A percentile compares a stretch with the other conserved stretches of the same genome.
These are phyloP conservation scores for Trichoderma koningiopsis DNA, from an alignment of 2,329 filamentous ascomycete species.

Conservation along the genomic window DNA sequence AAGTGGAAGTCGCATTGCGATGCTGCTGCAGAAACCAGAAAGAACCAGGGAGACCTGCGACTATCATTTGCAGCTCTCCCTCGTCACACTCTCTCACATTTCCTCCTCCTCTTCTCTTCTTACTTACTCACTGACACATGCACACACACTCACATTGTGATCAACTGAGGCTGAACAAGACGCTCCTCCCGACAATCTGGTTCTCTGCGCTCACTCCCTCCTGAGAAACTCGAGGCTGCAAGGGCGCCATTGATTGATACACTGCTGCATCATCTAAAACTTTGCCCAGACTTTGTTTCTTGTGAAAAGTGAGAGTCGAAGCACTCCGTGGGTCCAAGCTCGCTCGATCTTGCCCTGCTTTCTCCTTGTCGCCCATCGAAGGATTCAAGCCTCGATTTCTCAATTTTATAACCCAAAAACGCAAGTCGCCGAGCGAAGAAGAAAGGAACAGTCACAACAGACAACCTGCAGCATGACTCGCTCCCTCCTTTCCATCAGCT, in stretches of 20 bases:
- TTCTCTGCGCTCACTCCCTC: neutral
- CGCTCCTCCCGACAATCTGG: neutral
- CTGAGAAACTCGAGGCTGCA: neutral
- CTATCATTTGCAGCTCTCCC: neutral
- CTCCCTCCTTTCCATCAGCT: conserved; percentile 49
- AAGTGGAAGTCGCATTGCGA: neutral
- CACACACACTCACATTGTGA: neutral
- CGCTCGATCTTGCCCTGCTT: neutral
- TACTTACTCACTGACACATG: neutral
- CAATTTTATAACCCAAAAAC: neutral
- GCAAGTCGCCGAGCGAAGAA: neutral
- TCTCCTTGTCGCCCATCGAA: neutral
- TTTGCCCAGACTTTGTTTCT: neutral
- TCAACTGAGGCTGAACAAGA: neutral
- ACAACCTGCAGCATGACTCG: conserved; percentile 44
- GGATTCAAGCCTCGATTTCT: neutral
- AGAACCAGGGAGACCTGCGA: neutral
- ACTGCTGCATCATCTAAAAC: neutral
- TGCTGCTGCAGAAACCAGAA: neutral
- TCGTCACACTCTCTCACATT: neutral
- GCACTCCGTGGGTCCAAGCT: neutral
- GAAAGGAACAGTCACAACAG: neutral
- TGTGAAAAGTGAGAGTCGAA: neutral
- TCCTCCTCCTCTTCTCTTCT: neutral
- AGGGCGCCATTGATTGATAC: neutral